A percentile compares a stretch with the other conserved stretches of the same genome.
phyloP scores from a whole-genome alignment of 1,284 basidiomycete genomes.

The Ustilago hordei region DNA sequence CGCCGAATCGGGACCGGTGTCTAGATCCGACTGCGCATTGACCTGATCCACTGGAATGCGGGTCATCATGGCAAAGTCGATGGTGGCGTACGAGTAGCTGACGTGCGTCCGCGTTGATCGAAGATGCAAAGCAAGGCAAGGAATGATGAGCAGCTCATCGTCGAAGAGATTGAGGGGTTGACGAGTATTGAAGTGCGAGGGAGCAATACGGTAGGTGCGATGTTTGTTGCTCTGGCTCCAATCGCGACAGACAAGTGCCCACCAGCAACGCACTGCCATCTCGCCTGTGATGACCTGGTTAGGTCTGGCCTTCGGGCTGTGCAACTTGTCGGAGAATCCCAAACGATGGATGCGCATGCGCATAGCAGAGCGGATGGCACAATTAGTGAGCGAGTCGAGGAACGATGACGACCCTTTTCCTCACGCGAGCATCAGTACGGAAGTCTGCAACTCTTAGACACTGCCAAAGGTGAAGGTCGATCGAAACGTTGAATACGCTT shows the following conservation, averaged over 20 bases:
- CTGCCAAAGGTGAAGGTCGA: conserved; percentile 25
- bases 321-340: conserved; percentile 25
- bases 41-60: conserved; percentile 43
- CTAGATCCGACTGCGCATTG: conserved; percentile 28
- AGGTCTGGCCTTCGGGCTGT: conserved; percentile 6
- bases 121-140: conserved; percentile 31
- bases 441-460: conserved; percentile 35
- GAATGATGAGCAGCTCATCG: conserved; percentile 30
- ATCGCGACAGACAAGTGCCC: conserved; percentile 41
- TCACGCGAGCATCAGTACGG: conserved; percentile 33
- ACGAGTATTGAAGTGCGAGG: conserved; percentile 38
- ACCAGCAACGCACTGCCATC: conserved; percentile 48
- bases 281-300: conserved; percentile 23
- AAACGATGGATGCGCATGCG: conserved; percentile 49
- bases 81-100: conserved; percentile 38
- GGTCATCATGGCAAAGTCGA: conserved; percentile 41
- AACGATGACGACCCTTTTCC: conserved; percentile 32
- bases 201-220: conserved; percentile 37
- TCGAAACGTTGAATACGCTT: conserved; percentile 41
- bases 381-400: conserved; percentile 33
- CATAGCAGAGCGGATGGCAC: conserved; percentile 43
- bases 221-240: conserved; percentile 37
- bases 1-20: conserved; percentile 21
- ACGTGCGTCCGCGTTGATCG: conserved; percentile 45
- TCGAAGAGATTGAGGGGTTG: conserved; percentile 45